Evolutionary conservation across 1,139 yeast genomes (phyloP).

Genomic region (Pichia sp.): DNA sequence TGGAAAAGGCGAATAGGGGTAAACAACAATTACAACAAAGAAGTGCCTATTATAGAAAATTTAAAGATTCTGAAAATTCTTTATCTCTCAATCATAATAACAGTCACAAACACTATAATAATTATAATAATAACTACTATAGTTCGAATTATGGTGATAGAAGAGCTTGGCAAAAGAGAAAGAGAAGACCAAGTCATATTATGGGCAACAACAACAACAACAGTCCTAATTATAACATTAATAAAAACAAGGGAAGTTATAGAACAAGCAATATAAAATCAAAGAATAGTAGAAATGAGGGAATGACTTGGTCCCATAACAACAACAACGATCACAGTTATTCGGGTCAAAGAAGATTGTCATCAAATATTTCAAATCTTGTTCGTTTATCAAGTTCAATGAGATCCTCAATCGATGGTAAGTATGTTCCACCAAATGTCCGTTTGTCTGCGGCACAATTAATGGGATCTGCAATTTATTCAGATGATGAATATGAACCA

Average conservation of each 20-base stretch:
- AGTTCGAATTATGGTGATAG: constrained; percentile 18
- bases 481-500: constrained; percentile 31
- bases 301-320: not conserved
- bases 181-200: constrained; percentile 19
- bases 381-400: constrained; percentile 5
- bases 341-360: constrained; percentile 5
- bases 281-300: constrained; percentile 3
- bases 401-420: constrained; percentile 24
- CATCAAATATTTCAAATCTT: constrained; percentile 1
- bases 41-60: constrained; percentile 22
- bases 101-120: constrained; percentile 3
- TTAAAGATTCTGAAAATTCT: constrained; percentile 2
- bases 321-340: not conserved
- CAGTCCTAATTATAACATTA: not conserved
- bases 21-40: constrained; percentile 22
- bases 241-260: constrained; percentile 2
- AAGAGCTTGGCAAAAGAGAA: constrained; percentile 29
- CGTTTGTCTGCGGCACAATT: constrained; percentile 7
- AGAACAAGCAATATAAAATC: not conserved
- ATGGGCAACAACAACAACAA: not conserved
- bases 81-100: not conserved
- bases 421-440: constrained; percentile 63
- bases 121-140: constrained; percentile 11
- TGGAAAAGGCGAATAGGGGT: constrained; percentile 59
- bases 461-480: constrained; percentile 25